Evolutionary conservation across 179 eudicot genomes (phyloP), one percentile per base, ranked within the genome.

Genomic region (Pouteria campechiana): DNA sequence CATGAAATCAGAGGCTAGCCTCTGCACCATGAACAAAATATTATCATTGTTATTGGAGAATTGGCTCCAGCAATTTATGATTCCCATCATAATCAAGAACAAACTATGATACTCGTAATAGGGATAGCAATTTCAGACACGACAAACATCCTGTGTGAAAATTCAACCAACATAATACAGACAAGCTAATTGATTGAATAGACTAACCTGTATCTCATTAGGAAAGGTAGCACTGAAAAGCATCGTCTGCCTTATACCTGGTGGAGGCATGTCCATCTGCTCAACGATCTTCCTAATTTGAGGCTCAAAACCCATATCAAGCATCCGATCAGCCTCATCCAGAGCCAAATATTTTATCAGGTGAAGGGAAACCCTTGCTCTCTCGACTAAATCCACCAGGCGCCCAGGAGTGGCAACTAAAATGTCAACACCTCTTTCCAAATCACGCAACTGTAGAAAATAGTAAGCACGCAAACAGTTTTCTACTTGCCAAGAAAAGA

Each of bases 231-330:
- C 80, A 48, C 80, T 74, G 44, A 74, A 74, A 33, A 74, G 61
- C 73, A 74, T 48, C 5, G 80, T 74, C 58, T 74, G 80, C 46
- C 80, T 51, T 12, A 58, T 50, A 35, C 80, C 76, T 46, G 52
- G 73, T 12, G 68, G 73, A 50, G 80, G 80, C 80, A 74, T 74
- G 48, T 63, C 70, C 67, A 67, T 69, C 25, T 74, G 76, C 39
- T 74, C 67, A 23, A 74, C 81, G 7, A 74, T 74, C 53, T 70
- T 74, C 41, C 81, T 70, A 14, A 74, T 74, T 43, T 74, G 80
- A 35, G 80, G 80, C 39, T 74, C 80, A 63, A 74, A 74, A 10
- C 80, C 80, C 80, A 74, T 74, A 52, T 74, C 80, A 42, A 74
- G 46, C 80, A 74, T 74, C 31, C 80, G 61, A 55, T 74, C 80